These are phyloP conservation scores for Pinus taeda DNA, from an alignment of 75 land plant genomes.

Conservation along the genomic window DNA sequence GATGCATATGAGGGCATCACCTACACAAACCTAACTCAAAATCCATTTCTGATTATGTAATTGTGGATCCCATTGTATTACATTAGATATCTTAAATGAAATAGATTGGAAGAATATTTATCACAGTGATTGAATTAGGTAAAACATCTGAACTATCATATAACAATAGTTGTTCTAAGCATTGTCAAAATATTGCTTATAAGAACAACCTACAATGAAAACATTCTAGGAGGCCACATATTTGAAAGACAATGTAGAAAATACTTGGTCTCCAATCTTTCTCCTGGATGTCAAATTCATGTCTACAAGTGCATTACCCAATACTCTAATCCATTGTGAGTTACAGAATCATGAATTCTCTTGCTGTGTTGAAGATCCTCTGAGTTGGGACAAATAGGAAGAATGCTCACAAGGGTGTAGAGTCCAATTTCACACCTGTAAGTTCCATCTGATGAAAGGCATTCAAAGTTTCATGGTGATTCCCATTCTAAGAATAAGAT, in stretches of 20 bases:
- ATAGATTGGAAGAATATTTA: conserved; percentile 6
- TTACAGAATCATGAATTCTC: no score
- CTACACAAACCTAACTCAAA: conserved; percentile 3
- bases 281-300: conserved; percentile 5
- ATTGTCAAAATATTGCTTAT: background rate
- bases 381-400: no score
- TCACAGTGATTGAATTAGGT: conserved; percentile 15
- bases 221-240: conserved; percentile 14
- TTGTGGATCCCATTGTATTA: conserved; percentile 54
- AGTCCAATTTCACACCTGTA: conserved; percentile 9
- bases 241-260: background rate
- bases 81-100: conserved; percentile 18
- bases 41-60: conserved; percentile 28
- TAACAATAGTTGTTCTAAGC: background rate
- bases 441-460: conserved; percentile 10
- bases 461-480: no score
- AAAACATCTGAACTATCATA: conserved; percentile 3
- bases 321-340: no score
- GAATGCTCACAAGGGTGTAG: background rate
- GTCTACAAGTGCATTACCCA: no score
- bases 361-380: no score
- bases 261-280: background rate
- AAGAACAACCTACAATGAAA: conserved; percentile 3
- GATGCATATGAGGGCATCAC: background rate
- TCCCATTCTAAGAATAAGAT: no score